phyloP scores from a whole-genome alignment of 768 basidiomycete genomes.

The Leucocoprinus birnbaumii region DNA sequence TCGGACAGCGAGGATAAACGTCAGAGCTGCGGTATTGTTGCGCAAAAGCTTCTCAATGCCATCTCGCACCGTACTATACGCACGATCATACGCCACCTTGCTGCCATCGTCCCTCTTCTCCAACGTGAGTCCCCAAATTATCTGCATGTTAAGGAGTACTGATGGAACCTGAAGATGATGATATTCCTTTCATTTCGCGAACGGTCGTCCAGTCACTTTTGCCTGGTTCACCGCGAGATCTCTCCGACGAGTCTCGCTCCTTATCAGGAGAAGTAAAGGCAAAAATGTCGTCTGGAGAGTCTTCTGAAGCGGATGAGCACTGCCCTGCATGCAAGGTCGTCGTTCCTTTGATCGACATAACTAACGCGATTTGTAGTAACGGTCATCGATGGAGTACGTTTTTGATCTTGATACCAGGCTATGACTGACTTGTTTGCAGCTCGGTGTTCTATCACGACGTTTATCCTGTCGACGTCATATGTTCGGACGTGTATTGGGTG shows the following conservation, averaged over 20 bases:
- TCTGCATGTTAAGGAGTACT: background rate
- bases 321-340: constrained; percentile 74
- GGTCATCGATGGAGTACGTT: constrained; percentile 78
- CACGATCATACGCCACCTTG: constrained; percentile 55
- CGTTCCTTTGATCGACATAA: constrained; percentile 59
- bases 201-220: constrained; percentile 58
- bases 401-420: background rate
- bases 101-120: constrained; percentile 40
- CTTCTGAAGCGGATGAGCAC: constrained; percentile 46
- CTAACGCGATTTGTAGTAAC: constrained; percentile 58
- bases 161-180: constrained; percentile 39
- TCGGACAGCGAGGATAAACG: constrained; percentile 39
- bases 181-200: constrained; percentile 64
- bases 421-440: constrained; percentile 36
- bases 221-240: constrained; percentile 42
- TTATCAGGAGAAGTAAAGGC: constrained; percentile 26
- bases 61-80: constrained; percentile 55
- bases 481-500: constrained; percentile 83
- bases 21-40: constrained; percentile 47
- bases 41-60: constrained; percentile 43
- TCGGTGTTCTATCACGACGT: constrained; percentile 79
- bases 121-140: constrained; percentile 34
- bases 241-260: constrained; percentile 30
- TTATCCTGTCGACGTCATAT: constrained; percentile 73
- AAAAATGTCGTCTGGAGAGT: constrained; percentile 17